These are phyloP conservation scores for Haematococcus sp. DNA, from an alignment of 139 green algal species.

Conservation along the genomic window DNA sequence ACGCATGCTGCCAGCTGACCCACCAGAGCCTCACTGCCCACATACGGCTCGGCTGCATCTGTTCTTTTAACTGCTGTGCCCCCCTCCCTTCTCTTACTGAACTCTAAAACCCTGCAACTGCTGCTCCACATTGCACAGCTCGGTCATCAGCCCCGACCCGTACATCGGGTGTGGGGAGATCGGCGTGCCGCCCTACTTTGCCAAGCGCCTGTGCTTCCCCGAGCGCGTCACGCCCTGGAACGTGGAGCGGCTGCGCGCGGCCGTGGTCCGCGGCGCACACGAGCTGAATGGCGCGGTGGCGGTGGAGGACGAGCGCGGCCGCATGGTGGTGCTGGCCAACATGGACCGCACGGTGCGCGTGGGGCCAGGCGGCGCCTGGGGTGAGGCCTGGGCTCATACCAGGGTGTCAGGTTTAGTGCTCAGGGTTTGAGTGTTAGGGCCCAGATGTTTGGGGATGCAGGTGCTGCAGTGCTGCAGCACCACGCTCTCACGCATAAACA, in stretches of 20 bases:
- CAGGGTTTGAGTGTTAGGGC: not conserved
- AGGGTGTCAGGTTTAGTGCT: not conserved
- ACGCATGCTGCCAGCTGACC: too few relatives aligned
- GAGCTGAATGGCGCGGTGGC: slow-evolving; percentile 87
- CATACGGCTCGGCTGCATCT: too few relatives aligned
- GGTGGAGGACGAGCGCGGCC: slow-evolving; percentile 86
- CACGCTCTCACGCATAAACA: too few relatives aligned
- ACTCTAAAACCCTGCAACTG: too few relatives aligned
- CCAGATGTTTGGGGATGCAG: not conserved
- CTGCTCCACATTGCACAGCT: slow-evolving; percentile 26
- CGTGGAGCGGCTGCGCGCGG: slow-evolving; percentile 35
- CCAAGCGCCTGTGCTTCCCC: slow-evolving; percentile 87
- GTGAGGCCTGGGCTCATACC: not conserved
- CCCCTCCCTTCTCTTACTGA: too few relatives aligned
- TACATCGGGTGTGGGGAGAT: slow-evolving; percentile 90
- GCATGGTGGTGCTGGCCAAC: slow-evolving; percentile 62
- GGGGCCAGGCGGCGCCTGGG: not conserved
- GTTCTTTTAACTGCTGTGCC: too few relatives aligned
- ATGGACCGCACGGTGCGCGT: slow-evolving; percentile 9
- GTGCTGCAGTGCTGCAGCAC: too few relatives aligned
- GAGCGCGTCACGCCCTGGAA: slow-evolving; percentile 94
- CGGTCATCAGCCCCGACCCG: slow-evolving; percentile 96
- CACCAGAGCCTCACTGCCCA: too few relatives aligned
- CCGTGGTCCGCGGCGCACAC: slow-evolving; percentile 75
- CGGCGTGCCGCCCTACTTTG: slow-evolving; percentile 96